Evolutionary conservation across 768 basidiomycete species (phyloP).

Genomic region (Collybia sp.): DNA sequence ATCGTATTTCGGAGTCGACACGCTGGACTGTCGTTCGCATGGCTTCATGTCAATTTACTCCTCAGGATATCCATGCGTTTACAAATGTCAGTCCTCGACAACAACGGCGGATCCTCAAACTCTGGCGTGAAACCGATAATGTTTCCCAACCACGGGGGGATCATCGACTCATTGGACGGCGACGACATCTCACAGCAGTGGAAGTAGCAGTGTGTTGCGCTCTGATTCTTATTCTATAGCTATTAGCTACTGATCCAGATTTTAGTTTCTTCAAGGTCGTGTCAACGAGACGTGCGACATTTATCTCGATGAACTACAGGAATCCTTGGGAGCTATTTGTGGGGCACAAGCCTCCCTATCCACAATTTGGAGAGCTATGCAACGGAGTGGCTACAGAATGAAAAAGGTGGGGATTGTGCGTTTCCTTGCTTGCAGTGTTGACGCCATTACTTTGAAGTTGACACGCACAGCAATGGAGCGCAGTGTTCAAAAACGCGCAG

Average conservation of each 20-base stretch:
- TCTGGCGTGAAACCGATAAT: background rate
- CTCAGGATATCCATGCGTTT: background rate
- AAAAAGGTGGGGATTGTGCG: conserved; percentile 17
- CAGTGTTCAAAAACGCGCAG: conserved; percentile 7
- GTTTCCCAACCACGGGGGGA: background rate
- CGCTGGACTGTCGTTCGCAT: conserved; percentile 1
- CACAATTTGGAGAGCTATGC: conserved; percentile 19
- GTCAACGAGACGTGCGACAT: conserved; percentile 17
- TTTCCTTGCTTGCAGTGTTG: background rate
- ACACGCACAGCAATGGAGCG: conserved; percentile 13
- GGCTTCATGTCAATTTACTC: background rate
- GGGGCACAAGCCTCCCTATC: conserved; percentile 11
- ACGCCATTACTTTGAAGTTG: conserved; percentile 2
- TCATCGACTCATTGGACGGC: background rate
- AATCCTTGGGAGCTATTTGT: conserved; percentile 10
- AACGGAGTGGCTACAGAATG: conserved; percentile 15
- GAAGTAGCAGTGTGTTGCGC: background rate
- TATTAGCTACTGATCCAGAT: conserved; percentile 2
- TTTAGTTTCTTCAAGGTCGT: background rate
- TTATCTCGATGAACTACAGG: conserved; percentile 22
- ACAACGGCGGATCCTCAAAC: background rate
- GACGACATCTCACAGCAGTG: background rate
- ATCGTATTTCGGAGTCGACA: conserved; percentile 1
- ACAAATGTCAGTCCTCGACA: background rate
- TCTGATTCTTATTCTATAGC: background rate